Percentiles rank a stretch among this genome's conserved stretches.
phyloP scores from a whole-genome alignment of 768 basidiomycete species.

The Leccinum ochraceum region DNA sequence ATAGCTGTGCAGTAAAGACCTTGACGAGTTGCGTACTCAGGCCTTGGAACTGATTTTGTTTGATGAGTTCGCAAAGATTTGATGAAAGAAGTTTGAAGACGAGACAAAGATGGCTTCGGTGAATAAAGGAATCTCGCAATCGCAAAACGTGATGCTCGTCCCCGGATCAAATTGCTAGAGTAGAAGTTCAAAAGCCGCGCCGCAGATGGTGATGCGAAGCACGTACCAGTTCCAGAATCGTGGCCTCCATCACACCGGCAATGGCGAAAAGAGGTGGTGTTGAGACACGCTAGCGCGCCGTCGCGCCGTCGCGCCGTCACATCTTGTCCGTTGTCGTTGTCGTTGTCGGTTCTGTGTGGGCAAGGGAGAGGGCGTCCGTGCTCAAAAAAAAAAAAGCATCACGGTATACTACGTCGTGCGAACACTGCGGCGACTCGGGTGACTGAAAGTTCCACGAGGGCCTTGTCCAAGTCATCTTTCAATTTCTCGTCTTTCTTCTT shows the following conservation, averaged over 20 bases:
- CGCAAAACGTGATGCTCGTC: constrained; percentile 96
- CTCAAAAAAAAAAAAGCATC: no score
- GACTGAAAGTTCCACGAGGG: constrained; percentile 78
- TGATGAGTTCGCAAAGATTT: constrained; percentile 98
- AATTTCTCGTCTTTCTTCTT: constrained; percentile 58
- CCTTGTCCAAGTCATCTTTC: constrained; percentile 84
- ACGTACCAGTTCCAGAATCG: constrained; percentile 91
- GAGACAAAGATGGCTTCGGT: constrained; percentile 93
- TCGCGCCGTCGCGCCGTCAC: no score
- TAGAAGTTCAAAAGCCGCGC: constrained; percentile 3
- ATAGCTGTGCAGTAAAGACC: constrained; percentile 96
- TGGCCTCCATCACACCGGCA: constrained; percentile 95
- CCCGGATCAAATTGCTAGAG: constrained; percentile 85
- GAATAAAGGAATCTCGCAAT: constrained; percentile 93
- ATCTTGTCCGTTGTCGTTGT: no score
- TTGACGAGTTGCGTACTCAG: constrained; percentile 96
- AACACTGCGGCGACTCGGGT: constrained; percentile 20
- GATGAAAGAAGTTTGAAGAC: constrained; percentile 97
- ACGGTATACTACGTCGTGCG: no score
- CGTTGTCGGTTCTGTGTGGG: no score
- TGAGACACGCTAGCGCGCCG: no score
- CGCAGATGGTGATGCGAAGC: neutral
- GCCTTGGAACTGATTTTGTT: constrained; percentile 99
- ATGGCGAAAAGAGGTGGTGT: no score
- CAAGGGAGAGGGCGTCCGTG: no score